Evolutionary conservation across 2,329 filamentous ascomycete species (phyloP).

Genomic region (Penicillium psychrosexuale): DNA sequence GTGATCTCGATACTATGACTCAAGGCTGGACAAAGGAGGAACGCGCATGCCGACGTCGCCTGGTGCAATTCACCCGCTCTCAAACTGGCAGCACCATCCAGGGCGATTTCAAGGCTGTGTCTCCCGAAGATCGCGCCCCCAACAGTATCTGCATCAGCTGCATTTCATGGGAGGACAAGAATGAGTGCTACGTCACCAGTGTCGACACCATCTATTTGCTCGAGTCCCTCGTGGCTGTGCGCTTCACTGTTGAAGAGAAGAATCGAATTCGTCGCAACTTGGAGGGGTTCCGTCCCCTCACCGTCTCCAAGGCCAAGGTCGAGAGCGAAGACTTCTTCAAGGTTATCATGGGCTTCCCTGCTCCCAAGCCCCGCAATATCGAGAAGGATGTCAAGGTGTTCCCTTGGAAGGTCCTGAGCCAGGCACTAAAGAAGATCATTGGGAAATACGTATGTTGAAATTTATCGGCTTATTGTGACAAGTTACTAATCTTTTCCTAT

Average conservation of each 20-base stretch:
- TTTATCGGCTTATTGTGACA: background rate
- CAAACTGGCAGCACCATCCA: slow-evolving; percentile 80
- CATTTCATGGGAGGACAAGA: slow-evolving; percentile 92
- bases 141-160: slow-evolving; percentile 95
- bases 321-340: slow-evolving; percentile 99
- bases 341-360: slow-evolving; percentile 95
- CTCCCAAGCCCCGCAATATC: slow-evolving; percentile 93
- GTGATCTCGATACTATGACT: slow-evolving; percentile 80
- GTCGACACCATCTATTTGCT: slow-evolving; percentile 96
- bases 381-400: slow-evolving; percentile 99
- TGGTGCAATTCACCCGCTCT: slow-evolving; percentile 82
- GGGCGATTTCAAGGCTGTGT: slow-evolving; percentile 73
- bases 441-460: slow-evolving; percentile 77
- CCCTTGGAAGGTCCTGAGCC: slow-evolving; percentile 84
- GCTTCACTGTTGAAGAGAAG: slow-evolving; percentile 96
- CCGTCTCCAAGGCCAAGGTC: slow-evolving; percentile 85
- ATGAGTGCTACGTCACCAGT: slow-evolving; percentile 88
- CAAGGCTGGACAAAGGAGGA: slow-evolving; percentile 81
- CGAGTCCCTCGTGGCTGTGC: slow-evolving; percentile 79
- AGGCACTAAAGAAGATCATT: slow-evolving; percentile 95
- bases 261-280: slow-evolving; percentile 94
- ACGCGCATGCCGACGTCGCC: slow-evolving; percentile 70
- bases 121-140: slow-evolving; percentile 71
- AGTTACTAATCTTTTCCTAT: slow-evolving; percentile 19
- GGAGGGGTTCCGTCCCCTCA: slow-evolving; percentile 87